These are phyloP conservation scores for Ceratobasidium sp. DNA, from an alignment of 1,284 basidiomycete species.

Conservation along the genomic window DNA sequence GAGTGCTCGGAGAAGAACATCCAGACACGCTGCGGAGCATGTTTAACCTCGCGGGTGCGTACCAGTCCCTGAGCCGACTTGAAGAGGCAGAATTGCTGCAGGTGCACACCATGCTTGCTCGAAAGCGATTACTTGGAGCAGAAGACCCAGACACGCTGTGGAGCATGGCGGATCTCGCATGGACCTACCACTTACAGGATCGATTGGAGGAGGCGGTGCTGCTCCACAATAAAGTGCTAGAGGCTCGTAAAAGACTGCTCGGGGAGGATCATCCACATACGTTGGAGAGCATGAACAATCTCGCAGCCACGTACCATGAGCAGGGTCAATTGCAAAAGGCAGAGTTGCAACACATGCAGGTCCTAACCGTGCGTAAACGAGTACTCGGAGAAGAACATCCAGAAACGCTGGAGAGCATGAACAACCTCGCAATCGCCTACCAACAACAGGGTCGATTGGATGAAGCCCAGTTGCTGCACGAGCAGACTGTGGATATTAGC, in stretches of 20 bases:
- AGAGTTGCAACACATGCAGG: not conserved
- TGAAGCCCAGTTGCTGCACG: not conserved
- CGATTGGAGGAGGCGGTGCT: not conserved
- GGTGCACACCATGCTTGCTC: no score
- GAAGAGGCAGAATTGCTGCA: not conserved
- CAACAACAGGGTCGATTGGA: not conserved
- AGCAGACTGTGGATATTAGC: not conserved
- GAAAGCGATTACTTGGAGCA: not conserved
- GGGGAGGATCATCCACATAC: conserved; percentile 15
- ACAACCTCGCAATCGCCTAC: no score
- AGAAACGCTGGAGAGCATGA: no score
- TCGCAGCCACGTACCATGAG: not conserved
- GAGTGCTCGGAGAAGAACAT: not conserved
- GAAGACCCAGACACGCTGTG: conserved; percentile 5
- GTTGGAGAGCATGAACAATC: not conserved
- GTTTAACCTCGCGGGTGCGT: conserved; percentile 4
- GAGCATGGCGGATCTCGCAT: not conserved
- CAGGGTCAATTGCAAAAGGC: conserved; percentile 1
- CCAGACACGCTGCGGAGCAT: conserved; percentile 10
- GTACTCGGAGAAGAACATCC: no score
- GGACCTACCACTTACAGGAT: not conserved
- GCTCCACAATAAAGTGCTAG: not conserved
- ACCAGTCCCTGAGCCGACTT: not conserved
- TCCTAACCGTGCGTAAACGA: not conserved
- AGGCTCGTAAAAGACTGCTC: not conserved